Base-by-base conservation (phyloP, 257 asterid species). In the Cordia subcordata region DNA sequence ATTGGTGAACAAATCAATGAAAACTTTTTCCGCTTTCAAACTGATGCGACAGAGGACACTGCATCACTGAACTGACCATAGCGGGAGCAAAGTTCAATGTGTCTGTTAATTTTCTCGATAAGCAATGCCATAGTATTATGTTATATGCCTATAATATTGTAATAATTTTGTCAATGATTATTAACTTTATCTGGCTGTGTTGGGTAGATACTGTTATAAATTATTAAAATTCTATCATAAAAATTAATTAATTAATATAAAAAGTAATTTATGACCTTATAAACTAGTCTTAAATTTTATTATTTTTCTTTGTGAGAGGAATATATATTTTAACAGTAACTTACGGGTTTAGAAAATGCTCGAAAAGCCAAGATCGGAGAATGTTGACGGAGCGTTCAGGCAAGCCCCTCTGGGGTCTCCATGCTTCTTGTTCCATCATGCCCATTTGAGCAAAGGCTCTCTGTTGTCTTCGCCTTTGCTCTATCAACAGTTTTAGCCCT, bases 301-400 rank as follows among this genome's bases (percentile, higher is more conserved):
- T n/a, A n/a, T n/a, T n/a, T n/a, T n/a, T n/a, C n/a, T n/a, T n/a
- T n/a, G n/a, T n/a, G n/a, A n/a, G n/a, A n/a, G n/a, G n/a, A n/a
- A n/a, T n/a, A n/a, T n/a, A n/a, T n/a, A n/a, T n/a, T n/a, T n/a
- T n/a, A n/a, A n/a, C n/a, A n/a, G 56, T 52, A 27, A 71, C 99
- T 69, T 90, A 93, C 99, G 99, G 99, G 75, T 93, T 87, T 10
- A 93, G 78, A 63, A 93, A 93, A 81, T 93, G 99, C 70, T 94
- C 97, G 57, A 94, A 94, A 68, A 93, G 97, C 99, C 99, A 93
- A 45, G 99, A 94, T 63, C 99, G 71, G 62, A 93, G 75, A 51
- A 87, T 82, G 78, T 86, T 93, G 61, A 93, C 97, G 0, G 99
- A 93, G 6, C 97, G 76, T 67, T 90, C 97, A n/a, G 99, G 99